Evolutionary conservation across 345 rosid species (phyloP).

Genomic region (Lumnitzera racemosa): DNA sequence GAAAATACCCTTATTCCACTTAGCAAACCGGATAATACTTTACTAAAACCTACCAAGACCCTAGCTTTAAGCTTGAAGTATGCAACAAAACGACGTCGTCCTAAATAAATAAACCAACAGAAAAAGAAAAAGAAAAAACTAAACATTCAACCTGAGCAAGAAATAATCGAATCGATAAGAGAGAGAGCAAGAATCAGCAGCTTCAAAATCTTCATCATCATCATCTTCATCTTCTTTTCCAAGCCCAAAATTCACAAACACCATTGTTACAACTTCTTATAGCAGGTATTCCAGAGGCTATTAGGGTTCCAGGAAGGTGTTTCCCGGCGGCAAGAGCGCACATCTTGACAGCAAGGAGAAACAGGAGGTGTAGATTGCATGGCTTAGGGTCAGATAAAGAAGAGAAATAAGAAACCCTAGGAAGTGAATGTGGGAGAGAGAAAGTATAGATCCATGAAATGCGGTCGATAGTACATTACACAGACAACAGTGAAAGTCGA

Average conservation of each 20-base stretch:
- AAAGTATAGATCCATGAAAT: conserved; percentile 56
- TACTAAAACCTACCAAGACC: background rate
- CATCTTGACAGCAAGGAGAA: no score
- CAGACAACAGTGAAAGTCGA: background rate
- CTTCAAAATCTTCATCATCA: conserved; percentile 14
- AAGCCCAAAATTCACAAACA: conserved; percentile 25
- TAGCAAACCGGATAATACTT: no score
- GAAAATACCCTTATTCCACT: no score
- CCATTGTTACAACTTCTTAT: conserved; percentile 36
- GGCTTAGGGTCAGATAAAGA: background rate
- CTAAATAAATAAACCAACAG: background rate
- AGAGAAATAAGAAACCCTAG: conserved; percentile 38
- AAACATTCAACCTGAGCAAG: conserved; percentile 38
- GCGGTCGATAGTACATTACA: conserved; percentile 23
- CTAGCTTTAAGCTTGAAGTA: background rate
- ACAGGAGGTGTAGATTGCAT: background rate
- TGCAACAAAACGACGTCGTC: background rate
- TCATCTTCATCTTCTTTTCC: conserved; percentile 39
- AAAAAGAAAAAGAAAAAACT: background rate
- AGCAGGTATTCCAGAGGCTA: conserved; percentile 15
- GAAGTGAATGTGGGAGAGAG: conserved; percentile 24
- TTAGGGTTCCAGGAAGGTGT: conserved; percentile 14
- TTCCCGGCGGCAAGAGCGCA: conserved; percentile 6
- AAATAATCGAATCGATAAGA: conserved; percentile 31
- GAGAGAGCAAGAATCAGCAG: conserved; percentile 12